Base-by-base conservation (phyloP, 768 basidiomycete genomes). In the Lactifluus subvellereus region DNA sequence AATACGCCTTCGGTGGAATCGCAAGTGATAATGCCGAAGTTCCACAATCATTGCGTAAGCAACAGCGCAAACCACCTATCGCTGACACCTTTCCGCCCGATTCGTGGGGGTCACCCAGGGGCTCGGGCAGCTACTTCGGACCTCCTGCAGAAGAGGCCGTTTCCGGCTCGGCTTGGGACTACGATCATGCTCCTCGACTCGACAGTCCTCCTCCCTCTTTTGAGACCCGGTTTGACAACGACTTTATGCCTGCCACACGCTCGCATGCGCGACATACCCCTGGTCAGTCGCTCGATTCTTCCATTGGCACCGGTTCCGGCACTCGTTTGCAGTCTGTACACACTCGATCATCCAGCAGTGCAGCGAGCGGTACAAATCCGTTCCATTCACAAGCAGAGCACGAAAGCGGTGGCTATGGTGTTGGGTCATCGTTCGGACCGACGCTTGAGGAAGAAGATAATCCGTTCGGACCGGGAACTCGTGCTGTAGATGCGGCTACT, bases 1-100 rank as follows among this genome's bases (percentile, higher is more conserved):
- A 68, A 8, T 92, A 93, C 73, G 79, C 78, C 16, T 93, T 93
- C 64, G 78, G 78, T 33, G 77, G 82, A n/a, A 62, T 78, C n/a
- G 76, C 74, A 50, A 82, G 77, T 60, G 75, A 81, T 30, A 73
- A 74, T 32, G 11, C 70, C 54, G 72, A 71, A 51, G 73, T 70
- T 10, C 66, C 62, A 4, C 61, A 60, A 22, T 62, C 68, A 11
- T 60, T 58, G 27, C 53, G 62, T 32, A 59, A 62, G 37, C 57
- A 62, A 20, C 60, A 61, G 53, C 62, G 30, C 20, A 59, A 57
- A 35, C 62, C 57, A 37, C 54, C 60, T 74, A 77, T 61, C 20
- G 74, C 74, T 45, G 35, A 71, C 0, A 70, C 77, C 2, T 90
- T 88, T 63, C 88, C 89, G 37, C 89, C 89, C 4, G 68, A 74